Evolutionary conservation across 2,329 filamentous ascomycete genomes (phyloP), one percentile per base, ranked within the genome.

Genomic region (Paraconiothyrium sp.): DNA sequence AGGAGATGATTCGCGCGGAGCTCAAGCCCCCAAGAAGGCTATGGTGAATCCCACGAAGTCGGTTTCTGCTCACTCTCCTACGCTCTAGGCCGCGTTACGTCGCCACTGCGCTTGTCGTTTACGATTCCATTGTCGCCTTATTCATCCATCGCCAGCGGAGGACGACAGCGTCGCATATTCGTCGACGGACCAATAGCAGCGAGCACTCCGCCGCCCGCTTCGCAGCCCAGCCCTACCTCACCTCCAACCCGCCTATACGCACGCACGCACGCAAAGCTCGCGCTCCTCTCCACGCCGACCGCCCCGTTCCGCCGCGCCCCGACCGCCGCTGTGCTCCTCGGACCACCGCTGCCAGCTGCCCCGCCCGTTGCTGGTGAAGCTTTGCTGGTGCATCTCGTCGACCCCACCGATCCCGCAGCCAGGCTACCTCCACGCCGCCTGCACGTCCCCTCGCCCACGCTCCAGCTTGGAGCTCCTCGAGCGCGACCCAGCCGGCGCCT

Each of bases 151-250:
- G 49, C 49, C 49, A 52, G 49, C 49, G 22, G n/a, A 20, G 34
- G 49, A 24, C 20, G 46, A 32, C 41, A 52, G 35, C 44, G 51
- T 55, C 54, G 54, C 34, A 56, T 60, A 58, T 59, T 49, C 57
- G 57, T 55, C 52, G 50, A 46, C 47, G 52, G 51, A 55, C 65
- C 65, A 65, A 66, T 67, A 59, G 64, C 59, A 16, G 50, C 34
- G 48, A 20, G 46, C 43, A 48, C 60, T 49, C 63, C 54, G 47
- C 54, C 57, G 51, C 60, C 60, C 60, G 61, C 59, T 27, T 67
- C 67, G 61, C 14, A 41, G 39, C 72, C 70, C 52, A 62, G 64
- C 68, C 64, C 62, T 65, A 52, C 20, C 52, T 32, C 59, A 50
- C 30, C 65, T 63, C 65, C 51, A 54, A 61, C 44, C 57, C 59